These are phyloP conservation scores for Pythium periplocum DNA, from an alignment of 352 stramenopile genomes.

Conservation along the genomic window DNA sequence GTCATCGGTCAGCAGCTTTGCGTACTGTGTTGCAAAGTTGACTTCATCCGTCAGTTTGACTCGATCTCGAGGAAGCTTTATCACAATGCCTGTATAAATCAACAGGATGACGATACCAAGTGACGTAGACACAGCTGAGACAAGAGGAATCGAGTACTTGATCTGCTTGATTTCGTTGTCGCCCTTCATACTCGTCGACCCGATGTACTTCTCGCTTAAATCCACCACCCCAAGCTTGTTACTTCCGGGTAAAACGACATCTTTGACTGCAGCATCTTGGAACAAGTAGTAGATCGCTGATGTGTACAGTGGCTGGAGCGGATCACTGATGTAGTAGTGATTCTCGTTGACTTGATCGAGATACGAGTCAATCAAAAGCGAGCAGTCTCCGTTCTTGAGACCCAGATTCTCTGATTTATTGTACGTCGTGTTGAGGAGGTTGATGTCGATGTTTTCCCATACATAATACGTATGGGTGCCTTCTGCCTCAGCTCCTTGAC, in stretches of 20 bases:
- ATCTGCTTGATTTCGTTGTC: conserved; percentile 42
- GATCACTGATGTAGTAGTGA: conserved; percentile 38
- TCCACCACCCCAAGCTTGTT: conserved; percentile 1
- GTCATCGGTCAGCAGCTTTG: conserved; percentile 27
- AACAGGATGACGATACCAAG: conserved; percentile 28
- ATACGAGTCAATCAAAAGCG: conserved; percentile 34
- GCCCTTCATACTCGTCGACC: conserved; percentile 22
- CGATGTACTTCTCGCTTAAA: conserved; percentile 14
- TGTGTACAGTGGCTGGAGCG: conserved; percentile 38
- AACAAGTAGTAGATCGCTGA: conserved; percentile 48
- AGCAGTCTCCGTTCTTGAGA: conserved; percentile 15
- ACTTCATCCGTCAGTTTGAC: conserved; percentile 22
- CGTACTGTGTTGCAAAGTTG: conserved; percentile 29
- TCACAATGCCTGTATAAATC: conserved; percentile 21
- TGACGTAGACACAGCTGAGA: conserved; percentile 31
- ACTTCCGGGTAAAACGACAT: not conserved
- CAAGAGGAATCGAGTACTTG: conserved; percentile 35
- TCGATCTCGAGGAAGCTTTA: conserved; percentile 26
- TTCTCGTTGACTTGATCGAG: conserved; percentile 36
- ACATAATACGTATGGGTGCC: conserved; percentile 6
- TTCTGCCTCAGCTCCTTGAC: not conserved
- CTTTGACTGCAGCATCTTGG: conserved; percentile 31
- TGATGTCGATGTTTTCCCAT: conserved; percentile 12
- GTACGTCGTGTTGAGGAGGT: conserved; percentile 3
- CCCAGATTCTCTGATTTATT: not conserved